Conservation (phyloP, 805 yeast genomes). For the Pichia cephalocereana region DNA sequence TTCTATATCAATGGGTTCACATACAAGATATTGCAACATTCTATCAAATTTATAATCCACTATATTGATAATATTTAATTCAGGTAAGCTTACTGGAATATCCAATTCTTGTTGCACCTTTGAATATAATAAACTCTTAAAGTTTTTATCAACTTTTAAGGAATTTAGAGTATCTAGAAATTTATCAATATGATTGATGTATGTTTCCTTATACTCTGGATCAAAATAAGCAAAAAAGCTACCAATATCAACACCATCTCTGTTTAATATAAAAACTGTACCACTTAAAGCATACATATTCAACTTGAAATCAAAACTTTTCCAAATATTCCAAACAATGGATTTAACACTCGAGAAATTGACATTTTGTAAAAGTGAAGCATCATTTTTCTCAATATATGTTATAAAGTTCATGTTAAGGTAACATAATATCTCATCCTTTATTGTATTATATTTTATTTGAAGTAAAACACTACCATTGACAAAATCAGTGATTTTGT, state of each 20-base stretch:
- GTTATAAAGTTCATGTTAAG: slow-evolving; percentile 13
- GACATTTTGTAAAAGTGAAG: background rate
- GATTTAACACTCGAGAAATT: slow-evolving; percentile 15
- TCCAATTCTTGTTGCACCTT: slow-evolving; percentile 13
- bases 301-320: slow-evolving; percentile 15
- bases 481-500: slow-evolving; percentile 32
- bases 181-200: slow-evolving; percentile 7
- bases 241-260: slow-evolving; percentile 5
- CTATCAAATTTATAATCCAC: slow-evolving; percentile 37
- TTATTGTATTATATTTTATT: slow-evolving; percentile 38
- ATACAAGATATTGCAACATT: slow-evolving; percentile 43
- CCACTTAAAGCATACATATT: slow-evolving; percentile 23
- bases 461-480: slow-evolving; percentile 33
- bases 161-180: slow-evolving; percentile 8
- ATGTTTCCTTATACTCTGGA: slow-evolving; percentile 7
- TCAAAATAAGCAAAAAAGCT: slow-evolving; percentile 9
- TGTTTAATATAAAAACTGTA: slow-evolving; percentile 11
- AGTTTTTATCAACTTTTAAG: background rate
- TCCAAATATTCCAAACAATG: slow-evolving; percentile 14
- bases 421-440: slow-evolving; percentile 32
- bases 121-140: background rate
- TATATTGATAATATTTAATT: slow-evolving; percentile 49
- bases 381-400: background rate
- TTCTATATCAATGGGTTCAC: slow-evolving; percentile 46
- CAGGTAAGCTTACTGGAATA: slow-evolving; percentile 57